These are phyloP conservation scores for Alternaria arbusti DNA, from an alignment of 2,329 filamentous ascomycete species.

Conservation along the genomic window DNA sequence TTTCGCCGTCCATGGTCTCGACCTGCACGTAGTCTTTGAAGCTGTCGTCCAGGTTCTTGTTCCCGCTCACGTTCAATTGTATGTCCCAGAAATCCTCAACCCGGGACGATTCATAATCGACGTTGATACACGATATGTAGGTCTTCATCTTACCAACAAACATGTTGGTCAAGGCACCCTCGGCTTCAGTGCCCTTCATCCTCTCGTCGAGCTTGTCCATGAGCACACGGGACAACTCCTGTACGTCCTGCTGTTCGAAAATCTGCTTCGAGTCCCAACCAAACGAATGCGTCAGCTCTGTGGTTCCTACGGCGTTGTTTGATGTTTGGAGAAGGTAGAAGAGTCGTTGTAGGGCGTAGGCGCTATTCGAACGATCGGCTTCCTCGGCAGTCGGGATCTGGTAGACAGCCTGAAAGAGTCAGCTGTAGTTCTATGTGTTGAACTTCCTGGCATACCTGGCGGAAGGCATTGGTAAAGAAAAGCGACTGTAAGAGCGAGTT, in stretches of 20 bases:
- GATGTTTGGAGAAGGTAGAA: conserved; percentile 96
- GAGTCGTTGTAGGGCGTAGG: conserved; percentile 89
- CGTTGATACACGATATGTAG: conserved; percentile 98
- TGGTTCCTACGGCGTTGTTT: conserved; percentile 81
- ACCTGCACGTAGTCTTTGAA: conserved; percentile 97
- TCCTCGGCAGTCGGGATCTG: conserved; percentile 93
- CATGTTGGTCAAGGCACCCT: conserved; percentile 86
- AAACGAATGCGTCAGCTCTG: conserved; percentile 93
- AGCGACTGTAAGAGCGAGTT: conserved; percentile 57
- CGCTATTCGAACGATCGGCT: conserved; percentile 81
- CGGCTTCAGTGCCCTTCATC: conserved; percentile 95
- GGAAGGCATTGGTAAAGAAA: conserved; percentile 77
- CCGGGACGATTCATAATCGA: conserved; percentile 94
- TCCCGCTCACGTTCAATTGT: conserved; percentile 93
- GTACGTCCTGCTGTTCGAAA: conserved; percentile 98
- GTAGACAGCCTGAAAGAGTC: conserved; percentile 77
- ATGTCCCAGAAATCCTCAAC: conserved; percentile 99
- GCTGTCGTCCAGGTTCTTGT: conserved; percentile 90
- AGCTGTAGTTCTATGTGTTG: neutral
- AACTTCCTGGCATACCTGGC: conserved; percentile 68
- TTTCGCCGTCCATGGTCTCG: conserved; percentile 96
- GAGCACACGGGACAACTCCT: conserved; percentile 92
- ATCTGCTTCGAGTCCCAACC: conserved; percentile 98
- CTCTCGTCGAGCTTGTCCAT: conserved; percentile 97
- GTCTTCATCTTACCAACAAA: conserved; percentile 99